Evolutionary conservation across 495 filamentous ascomycete genomes (phyloP), one percentile per base, ranked within the genome.

Genomic region (Hamigera avellanea): DNA sequence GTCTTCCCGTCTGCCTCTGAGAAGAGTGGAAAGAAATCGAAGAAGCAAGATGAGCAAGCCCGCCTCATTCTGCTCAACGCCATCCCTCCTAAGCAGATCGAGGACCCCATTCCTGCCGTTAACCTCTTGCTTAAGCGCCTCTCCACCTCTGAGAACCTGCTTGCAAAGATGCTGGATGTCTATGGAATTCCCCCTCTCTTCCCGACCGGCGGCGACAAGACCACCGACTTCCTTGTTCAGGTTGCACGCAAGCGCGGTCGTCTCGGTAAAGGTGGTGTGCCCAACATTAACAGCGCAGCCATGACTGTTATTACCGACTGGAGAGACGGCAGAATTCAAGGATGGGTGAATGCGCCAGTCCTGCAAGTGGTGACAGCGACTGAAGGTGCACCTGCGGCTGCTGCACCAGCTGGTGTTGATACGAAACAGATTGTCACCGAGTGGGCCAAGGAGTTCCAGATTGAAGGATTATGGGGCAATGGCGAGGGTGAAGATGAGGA

Each of bases 361-460:
- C 50, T 79, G 32, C 56, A 69, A 14, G 65, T 77, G n/a, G 70
- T 70, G 16, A 46, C 56, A n/a, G 44, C 56, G 0, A 40, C 51
- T 1, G 59, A 57, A 19, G 53, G 59, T 6, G 41, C 37, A 16
- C 52, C 49, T 21, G 52, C 53, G 14, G 39, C 40, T 18, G 48
- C 42, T 12, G 46, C 54, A 47, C 39, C 43, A 39, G 43, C 54
- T 19, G 55, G 57, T 17, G 65, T 60, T 16, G 86, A 89, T 50
- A 78, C 79, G 51, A 86, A 86, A 58, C 73, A 81, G 59, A 81
- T 98, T 45, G 91, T 96, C 13, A 82, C 77, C 14, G 78, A 91
- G 57, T 95, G 91, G 93, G 85, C 88, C 3, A 74, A 80, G 56
- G 93, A 96, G 62, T 96, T 98, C 59, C 87, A 88, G 66, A 69